Conservation (phyloP, 768 basidiomycete genomes). For the Sistotremastrum niveocremeum region DNA sequence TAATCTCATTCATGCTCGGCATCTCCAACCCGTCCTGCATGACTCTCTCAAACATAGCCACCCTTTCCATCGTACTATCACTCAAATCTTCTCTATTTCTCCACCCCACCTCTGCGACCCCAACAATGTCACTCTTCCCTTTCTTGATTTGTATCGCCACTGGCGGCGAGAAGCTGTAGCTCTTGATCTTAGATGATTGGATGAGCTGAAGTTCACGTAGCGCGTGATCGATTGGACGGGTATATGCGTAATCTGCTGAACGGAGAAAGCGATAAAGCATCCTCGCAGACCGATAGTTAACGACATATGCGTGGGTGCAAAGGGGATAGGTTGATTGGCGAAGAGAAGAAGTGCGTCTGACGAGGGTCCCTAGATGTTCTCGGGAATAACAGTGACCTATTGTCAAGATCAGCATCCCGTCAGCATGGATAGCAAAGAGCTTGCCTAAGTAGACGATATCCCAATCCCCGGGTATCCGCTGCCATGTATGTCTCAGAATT, state of each 20-base stretch:
- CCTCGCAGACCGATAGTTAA: conserved; percentile 46
- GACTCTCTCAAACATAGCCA: conserved; percentile 20
- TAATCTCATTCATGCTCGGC: too few species aligned
- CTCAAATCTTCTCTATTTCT: conserved; percentile 14
- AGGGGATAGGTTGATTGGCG: background rate
- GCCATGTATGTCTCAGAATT: conserved; percentile 17
- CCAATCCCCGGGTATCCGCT: conserved; percentile 44
- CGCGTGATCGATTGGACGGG: conserved; percentile 65
- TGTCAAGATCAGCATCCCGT: background rate
- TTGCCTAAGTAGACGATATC: conserved; percentile 64
- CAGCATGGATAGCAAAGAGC: too few species aligned
- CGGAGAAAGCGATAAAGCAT: conserved; percentile 44
- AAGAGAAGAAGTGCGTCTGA: conserved; percentile 13
- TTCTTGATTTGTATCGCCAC: too few species aligned
- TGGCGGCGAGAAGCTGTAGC: too few species aligned
- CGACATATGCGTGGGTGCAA: conserved; percentile 63
- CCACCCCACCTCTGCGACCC: conserved; percentile 18
- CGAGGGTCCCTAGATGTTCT: conserved; percentile 31
- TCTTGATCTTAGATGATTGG: conserved; percentile 22
- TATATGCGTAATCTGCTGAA: conserved; percentile 59
- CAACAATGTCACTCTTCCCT: conserved; percentile 18
- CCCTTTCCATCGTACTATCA: conserved; percentile 25
- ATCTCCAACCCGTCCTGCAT: background rate
- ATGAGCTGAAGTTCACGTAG: conserved; percentile 51
- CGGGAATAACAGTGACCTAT: conserved; percentile 73